Percentiles rank a stretch among this genome's conserved stretches.
Conservation (phyloP, 1,284 basidiomycete genomes). For the Amylostereum areolatum region DNA sequence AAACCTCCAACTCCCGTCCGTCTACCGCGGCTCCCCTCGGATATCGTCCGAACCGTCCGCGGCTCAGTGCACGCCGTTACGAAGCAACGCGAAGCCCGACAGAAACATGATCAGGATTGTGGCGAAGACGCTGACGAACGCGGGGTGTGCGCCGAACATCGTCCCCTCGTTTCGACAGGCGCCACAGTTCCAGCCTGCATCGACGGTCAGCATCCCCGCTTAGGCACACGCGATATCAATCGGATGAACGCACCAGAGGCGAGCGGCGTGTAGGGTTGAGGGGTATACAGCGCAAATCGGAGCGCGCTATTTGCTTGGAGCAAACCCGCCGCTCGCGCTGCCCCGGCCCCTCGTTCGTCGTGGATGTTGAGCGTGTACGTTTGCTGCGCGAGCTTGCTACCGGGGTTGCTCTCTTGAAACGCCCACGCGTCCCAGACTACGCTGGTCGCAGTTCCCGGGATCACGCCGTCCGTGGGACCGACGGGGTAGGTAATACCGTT, state of each 20-base stretch:
- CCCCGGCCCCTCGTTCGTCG: slow-evolving; percentile 70
- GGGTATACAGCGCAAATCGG: slow-evolving; percentile 83
- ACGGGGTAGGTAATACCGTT: slow-evolving; percentile 88
- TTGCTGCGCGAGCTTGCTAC: slow-evolving; percentile 64
- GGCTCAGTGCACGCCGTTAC: slow-evolving; percentile 21
- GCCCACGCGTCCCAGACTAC: slow-evolving; percentile 80
- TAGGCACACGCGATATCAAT: slow-evolving; percentile 3
- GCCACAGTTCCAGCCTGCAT: slow-evolving; percentile 70
- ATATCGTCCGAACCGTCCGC: too few species aligned
- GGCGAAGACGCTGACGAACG: slow-evolving; percentile 57
- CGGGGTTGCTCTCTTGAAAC: slow-evolving; percentile 65
- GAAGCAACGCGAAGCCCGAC: slow-evolving; percentile 62
- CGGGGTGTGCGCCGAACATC: slow-evolving; percentile 51
- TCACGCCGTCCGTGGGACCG: slow-evolving; percentile 69
- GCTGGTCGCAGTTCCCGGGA: slow-evolving; percentile 63
- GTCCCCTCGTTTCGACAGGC: slow-evolving; percentile 53
- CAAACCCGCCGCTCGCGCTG: slow-evolving; percentile 54
- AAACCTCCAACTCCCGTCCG: too few species aligned
- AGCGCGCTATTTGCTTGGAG: slow-evolving; percentile 67
- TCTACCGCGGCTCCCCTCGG: too few species aligned
- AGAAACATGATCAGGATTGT: slow-evolving; percentile 70
- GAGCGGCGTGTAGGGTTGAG: slow-evolving; percentile 70
- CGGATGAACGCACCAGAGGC: slow-evolving; percentile 45
- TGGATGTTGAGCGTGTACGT: slow-evolving; percentile 76
- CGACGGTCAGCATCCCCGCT: slow-evolving; percentile 3